These are phyloP conservation scores for Aspergillus affinis DNA, from an alignment of 495 filamentous ascomycete genomes.

Conservation along the genomic window DNA sequence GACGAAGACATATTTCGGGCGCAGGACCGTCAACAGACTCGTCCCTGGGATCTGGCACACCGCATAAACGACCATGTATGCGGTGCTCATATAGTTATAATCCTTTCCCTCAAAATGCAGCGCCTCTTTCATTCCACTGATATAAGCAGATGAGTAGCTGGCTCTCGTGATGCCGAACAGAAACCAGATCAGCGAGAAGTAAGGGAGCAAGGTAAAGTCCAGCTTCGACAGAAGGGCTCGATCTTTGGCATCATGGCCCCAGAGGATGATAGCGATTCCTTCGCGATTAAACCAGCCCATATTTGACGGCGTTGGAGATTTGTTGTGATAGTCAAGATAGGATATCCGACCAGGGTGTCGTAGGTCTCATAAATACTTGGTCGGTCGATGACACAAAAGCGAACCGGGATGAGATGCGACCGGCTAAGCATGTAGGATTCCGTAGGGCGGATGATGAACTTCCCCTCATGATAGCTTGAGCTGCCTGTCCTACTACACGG, in stretches of 20 bases:
- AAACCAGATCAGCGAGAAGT: slow-evolving; percentile 39
- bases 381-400: neutral
- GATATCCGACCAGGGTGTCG: neutral
- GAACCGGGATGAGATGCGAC: neutral
- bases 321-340: neutral
- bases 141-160: slow-evolving; percentile 40
- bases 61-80: slow-evolving; percentile 37
- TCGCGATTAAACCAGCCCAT: neutral
- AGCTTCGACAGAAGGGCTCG: slow-evolving; percentile 32
- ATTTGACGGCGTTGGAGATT: neutral
- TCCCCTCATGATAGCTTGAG: too few relatives aligned
- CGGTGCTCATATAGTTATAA: slow-evolving; percentile 41
- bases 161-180: slow-evolving; percentile 37
- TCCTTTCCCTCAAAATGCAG: slow-evolving; percentile 36
- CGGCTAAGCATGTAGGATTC: neutral
- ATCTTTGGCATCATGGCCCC: slow-evolving; percentile 28
- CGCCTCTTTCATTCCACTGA: slow-evolving; percentile 39
- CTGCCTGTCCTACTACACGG: neutral
- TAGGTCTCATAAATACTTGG: too few relatives aligned
- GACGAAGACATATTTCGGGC: slow-evolving; percentile 38
- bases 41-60: slow-evolving; percentile 41
- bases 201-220: slow-evolving; percentile 33
- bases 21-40: slow-evolving; percentile 29
- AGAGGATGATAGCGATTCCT: slow-evolving; percentile 15
- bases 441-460: too few relatives aligned